Evolutionary conservation across 2,329 filamentous ascomycete genomes (phyloP).

Genomic region (Ophiostoma novo-ulmi): DNA sequence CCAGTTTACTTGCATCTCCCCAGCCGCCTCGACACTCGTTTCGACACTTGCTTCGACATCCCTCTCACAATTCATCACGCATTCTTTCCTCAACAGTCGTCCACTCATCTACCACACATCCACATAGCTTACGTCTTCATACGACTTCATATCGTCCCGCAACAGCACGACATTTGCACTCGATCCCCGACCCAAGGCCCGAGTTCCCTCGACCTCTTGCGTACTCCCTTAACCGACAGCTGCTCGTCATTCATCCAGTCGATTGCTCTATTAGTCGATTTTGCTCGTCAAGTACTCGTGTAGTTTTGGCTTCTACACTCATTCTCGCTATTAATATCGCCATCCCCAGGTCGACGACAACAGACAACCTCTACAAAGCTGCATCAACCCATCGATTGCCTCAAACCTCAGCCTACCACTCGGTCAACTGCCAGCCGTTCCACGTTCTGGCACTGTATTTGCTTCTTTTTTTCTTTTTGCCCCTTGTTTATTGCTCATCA

Average conservation of each 20-base stretch:
- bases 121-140: not conserved
- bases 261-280: not conserved
- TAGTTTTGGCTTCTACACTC: not conserved
- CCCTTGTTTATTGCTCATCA: not conserved
- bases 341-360: conserved; percentile 1
- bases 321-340: not conserved
- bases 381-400: not conserved
- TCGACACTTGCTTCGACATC: conserved; percentile 3
- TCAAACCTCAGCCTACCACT: not conserved
- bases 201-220: not conserved
- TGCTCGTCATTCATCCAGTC: not conserved
- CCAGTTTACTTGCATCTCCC: not conserved
- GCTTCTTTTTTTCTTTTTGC: not conserved
- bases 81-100: not conserved
- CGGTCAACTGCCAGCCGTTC: not conserved
- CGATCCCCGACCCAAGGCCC: not conserved
- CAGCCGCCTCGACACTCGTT: not conserved
- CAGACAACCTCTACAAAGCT: not conserved
- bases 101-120: not conserved
- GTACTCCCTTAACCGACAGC: not conserved
- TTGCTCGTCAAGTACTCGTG: not conserved
- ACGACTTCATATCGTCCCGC: conserved; percentile 4
- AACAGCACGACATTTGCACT: not conserved
- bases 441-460: not conserved
- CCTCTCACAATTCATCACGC: not conserved